Evolutionary conservation across 805 yeast genomes (phyloP), one percentile per base, ranked within the genome.

Genomic region (Lipomyces sp.): DNA sequence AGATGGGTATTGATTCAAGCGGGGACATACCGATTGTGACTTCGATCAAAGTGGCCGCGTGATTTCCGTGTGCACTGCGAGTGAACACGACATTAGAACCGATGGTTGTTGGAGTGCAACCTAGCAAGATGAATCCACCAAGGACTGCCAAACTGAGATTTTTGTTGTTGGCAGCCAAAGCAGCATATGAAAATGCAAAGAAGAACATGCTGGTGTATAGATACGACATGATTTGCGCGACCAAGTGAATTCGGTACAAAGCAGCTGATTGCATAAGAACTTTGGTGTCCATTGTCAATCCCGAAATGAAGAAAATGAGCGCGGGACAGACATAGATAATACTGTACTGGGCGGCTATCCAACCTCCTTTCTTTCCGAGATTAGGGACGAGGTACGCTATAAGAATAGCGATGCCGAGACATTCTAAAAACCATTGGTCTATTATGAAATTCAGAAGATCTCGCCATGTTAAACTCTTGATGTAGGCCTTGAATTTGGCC

Each of bases 1-100:
- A 15, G 37, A 15, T 30, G 42, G 4, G 30, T 3, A 1, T 13
- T 18, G 18, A n/a, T 7, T 42, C 24, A 24, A 24, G 24, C 24
- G 24, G 24, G 35, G 7, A 56, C 59, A 37, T 59, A 1, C 97
- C 97, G 45, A 92, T 83, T 64, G 92, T 86, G 11, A 92, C 97
- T 76, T 91, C 96, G 75, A 95, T 88, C 5, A 91, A 79, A 15
- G 96, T 88, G 62, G 92, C 78, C n/a, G 89, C 78, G 69, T 85
- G 92, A 76, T 92, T 90, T 11, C 97, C 97, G 70, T 88, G 87
- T 0, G 97, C 97, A 65, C 84, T 85, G 62, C 87, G 82, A 2
- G 97, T 92, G 96, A 92, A 92, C 18, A 92, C 93, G 33, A 92
- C 97, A 75, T 92, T 92, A 1, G 97, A 91, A 0, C 93, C 86